Evolutionary conservation across 2,329 filamentous ascomycete species (phyloP).

Genomic region (Penicillium oxalicum): DNA sequence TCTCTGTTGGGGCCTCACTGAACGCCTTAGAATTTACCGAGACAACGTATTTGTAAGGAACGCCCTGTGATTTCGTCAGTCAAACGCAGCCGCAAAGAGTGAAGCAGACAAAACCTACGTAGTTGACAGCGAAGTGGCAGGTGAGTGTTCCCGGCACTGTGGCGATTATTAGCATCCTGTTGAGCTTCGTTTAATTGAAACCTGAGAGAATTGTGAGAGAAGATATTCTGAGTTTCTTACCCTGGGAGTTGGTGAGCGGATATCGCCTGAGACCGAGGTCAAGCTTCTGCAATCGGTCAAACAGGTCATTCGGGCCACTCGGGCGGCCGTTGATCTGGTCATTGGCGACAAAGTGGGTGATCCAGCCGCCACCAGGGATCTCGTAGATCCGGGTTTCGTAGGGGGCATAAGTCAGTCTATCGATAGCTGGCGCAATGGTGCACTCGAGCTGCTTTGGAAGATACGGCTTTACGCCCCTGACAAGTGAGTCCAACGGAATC

Average conservation of each 20-base stretch:
- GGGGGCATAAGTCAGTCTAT: slow-evolving; percentile 24
- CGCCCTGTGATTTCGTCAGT: slow-evolving; percentile 37
- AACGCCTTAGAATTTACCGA: slow-evolving; percentile 43
- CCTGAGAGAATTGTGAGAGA: background rate
- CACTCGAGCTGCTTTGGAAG: slow-evolving; percentile 22
- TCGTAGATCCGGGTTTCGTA: slow-evolving; percentile 33
- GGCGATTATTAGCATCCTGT: background rate
- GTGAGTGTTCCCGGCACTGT: slow-evolving; percentile 37
- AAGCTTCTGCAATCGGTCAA: slow-evolving; percentile 43
- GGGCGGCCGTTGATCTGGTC: slow-evolving; percentile 45
- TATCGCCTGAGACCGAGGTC: slow-evolving; percentile 46
- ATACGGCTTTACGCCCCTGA: slow-evolving; percentile 29
- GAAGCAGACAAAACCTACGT: slow-evolving; percentile 26
- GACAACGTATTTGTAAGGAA: slow-evolving; percentile 56
- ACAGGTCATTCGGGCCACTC: slow-evolving; percentile 58
- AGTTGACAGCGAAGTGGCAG: slow-evolving; percentile 47
- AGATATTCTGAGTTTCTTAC: slow-evolving; percentile 17
- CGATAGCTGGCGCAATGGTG: slow-evolving; percentile 21
- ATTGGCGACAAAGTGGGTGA: slow-evolving; percentile 55
- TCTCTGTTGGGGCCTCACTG: slow-evolving; percentile 34
- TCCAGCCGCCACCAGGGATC: slow-evolving; percentile 36
- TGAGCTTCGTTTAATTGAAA: background rate
- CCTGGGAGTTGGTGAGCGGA: slow-evolving; percentile 26
- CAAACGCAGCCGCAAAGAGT: too few species aligned
- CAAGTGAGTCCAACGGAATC: slow-evolving; percentile 29